A percentile compares a stretch with the other conserved stretches of the same genome.
phyloP scores from a whole-genome alignment of 1,284 basidiomycete species.

The Marasmius tenuissimus region DNA sequence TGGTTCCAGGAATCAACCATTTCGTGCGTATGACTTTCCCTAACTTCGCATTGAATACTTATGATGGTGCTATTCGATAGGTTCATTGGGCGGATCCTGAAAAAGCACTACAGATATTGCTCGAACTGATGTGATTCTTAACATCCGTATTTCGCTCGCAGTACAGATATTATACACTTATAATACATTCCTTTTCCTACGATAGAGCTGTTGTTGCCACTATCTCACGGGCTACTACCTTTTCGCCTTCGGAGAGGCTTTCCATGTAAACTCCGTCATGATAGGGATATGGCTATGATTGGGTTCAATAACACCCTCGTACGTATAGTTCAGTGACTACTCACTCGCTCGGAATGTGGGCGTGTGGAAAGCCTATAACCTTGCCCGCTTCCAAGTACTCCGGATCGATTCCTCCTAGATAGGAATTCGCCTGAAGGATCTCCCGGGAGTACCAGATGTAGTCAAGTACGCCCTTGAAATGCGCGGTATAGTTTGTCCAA shows the following conservation, averaged over 20 bases:
- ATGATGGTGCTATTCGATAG: constrained; percentile 3
- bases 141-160: not conserved
- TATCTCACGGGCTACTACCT: not conserved
- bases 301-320: not conserved
- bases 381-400: not conserved
- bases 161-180: not conserved
- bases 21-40: constrained; percentile 22
- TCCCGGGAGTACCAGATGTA: constrained; percentile 1
- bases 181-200: not conserved
- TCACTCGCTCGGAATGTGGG: not conserved
- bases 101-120: constrained; percentile 1
- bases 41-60: not conserved
- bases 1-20: constrained; percentile 27
- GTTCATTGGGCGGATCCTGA: constrained; percentile 20
- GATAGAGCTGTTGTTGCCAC: too few species aligned
- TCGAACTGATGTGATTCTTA: not conserved
- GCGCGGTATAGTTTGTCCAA: not conserved
- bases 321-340: not conserved
- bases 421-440: not conserved
- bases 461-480: constrained; percentile 2
- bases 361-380: not conserved
- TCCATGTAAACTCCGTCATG: not conserved
- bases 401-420: not conserved
- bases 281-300: not conserved
- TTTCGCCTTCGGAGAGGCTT: not conserved